phyloP scores from a whole-genome alignment of 2,329 filamentous ascomycete genomes.

The Neofusicoccum laricinum region DNA sequence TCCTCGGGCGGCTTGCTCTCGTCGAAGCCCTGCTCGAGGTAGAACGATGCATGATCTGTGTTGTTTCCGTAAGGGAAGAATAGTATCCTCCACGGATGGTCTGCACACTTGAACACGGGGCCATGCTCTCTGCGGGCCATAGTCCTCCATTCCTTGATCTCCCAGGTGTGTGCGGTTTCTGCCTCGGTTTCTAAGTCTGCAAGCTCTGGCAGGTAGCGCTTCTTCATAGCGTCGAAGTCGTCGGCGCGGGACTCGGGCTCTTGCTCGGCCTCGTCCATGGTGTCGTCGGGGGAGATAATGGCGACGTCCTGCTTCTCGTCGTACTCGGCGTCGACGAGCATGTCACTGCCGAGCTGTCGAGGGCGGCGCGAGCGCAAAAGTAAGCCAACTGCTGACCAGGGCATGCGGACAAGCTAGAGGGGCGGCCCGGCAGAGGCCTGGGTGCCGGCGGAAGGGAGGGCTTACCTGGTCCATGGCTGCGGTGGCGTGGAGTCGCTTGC shows the following conservation, averaged over 20 bases:
- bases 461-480: slow-evolving; percentile 39
- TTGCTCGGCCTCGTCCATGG: slow-evolving; percentile 54
- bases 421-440: slow-evolving; percentile 16
- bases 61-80: slow-evolving; percentile 97
- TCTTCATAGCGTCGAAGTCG: slow-evolving; percentile 79
- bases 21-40: slow-evolving; percentile 85
- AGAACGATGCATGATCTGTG: slow-evolving; percentile 89
- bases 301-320: slow-evolving; percentile 62
- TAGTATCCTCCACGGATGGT: slow-evolving; percentile 88
- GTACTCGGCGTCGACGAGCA: slow-evolving; percentile 62
- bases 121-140: slow-evolving; percentile 80
- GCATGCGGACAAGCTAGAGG: not conserved
- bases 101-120: slow-evolving; percentile 80
- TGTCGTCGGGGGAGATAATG: slow-evolving; percentile 60
- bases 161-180: slow-evolving; percentile 79
- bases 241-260: slow-evolving; percentile 55
- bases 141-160: slow-evolving; percentile 77
- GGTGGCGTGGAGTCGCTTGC: slow-evolving; percentile 18
- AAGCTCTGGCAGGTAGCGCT: slow-evolving; percentile 70
- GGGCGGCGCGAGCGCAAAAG: slow-evolving; percentile 8
- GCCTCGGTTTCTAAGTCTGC: slow-evolving; percentile 78
- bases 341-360: slow-evolving; percentile 57
- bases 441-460: slow-evolving; percentile 16
- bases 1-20: slow-evolving; percentile 78
- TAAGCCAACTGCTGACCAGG: slow-evolving; percentile 8